These are phyloP conservation scores for Incumbomyces lentus DNA, from an alignment of 2,329 filamentous ascomycete species.

Conservation along the genomic window DNA sequence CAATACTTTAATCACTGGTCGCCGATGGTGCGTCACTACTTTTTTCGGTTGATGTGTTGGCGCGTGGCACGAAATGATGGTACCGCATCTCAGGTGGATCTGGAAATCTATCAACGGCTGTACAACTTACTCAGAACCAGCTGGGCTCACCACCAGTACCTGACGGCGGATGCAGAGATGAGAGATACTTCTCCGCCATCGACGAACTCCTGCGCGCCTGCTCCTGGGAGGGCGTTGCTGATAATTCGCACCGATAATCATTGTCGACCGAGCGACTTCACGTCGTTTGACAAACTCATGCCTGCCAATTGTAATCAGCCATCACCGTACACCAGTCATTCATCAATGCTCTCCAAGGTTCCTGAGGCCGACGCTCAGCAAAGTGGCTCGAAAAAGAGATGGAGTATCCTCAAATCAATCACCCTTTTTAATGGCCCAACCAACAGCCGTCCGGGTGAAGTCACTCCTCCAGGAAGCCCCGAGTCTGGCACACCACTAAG, in stretches of 20 bases:
- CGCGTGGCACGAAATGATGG: constrained; percentile 69
- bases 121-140: constrained; percentile 57
- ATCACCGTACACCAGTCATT: constrained; percentile 28
- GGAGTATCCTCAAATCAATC: constrained; percentile 42
- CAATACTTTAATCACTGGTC: constrained; percentile 89
- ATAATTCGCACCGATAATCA: constrained; percentile 74
- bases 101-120: constrained; percentile 60
- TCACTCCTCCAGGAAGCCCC: constrained; percentile 28
- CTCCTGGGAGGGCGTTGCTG: constrained; percentile 73
- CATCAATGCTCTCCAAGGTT: constrained; percentile 26
- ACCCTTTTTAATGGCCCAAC: constrained; percentile 34
- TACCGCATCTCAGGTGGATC: constrained; percentile 52
- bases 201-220: constrained; percentile 71
- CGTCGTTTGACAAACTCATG: constrained; percentile 54
- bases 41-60: constrained; percentile 84
- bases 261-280: constrained; percentile 43
- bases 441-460: constrained; percentile 35
- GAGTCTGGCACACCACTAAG: constrained; percentile 14
- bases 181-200: constrained; percentile 52
- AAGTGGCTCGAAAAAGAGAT: constrained; percentile 33
- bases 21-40: constrained; percentile 88
- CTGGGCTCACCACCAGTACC: constrained; percentile 71
- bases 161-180: constrained; percentile 56
- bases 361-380: constrained; percentile 19
- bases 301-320: constrained; percentile 27